Evolutionary conservation across 768 basidiomycete genomes (phyloP).

Genomic region (Russula ochroleuca): DNA sequence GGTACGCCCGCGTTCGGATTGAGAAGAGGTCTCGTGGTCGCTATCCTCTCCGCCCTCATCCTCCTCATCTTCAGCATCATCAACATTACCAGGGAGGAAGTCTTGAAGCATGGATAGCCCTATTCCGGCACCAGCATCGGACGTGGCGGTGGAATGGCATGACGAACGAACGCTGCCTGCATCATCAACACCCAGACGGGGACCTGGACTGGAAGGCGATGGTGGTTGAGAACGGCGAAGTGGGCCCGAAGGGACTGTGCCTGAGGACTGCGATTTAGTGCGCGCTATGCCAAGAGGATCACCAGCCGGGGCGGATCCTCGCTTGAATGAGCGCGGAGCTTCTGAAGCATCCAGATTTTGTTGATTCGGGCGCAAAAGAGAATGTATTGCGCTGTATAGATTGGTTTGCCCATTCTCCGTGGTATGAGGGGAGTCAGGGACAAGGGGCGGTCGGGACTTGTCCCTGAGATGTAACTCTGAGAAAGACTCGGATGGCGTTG

Average conservation of each 20-base stretch:
- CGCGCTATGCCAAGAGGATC: not conserved
- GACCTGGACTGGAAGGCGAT: not conserved
- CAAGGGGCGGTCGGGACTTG: not conserved
- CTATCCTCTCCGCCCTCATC: constrained; percentile 23
- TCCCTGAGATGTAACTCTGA: constrained; percentile 10
- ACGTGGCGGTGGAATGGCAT: constrained; percentile 39
- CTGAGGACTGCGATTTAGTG: not conserved
- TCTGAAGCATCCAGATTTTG: not conserved
- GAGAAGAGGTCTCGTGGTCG: constrained; percentile 22
- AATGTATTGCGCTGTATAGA: not conserved
- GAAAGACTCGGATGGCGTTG: constrained; percentile 28
- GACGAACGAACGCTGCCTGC: constrained; percentile 6
- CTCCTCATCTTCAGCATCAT: constrained; percentile 31
- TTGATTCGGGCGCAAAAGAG: not conserved
- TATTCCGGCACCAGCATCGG: constrained; percentile 63
- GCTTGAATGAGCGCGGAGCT: not conserved
- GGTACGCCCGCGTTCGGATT: constrained; percentile 1
- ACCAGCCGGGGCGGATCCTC: too few relatives aligned
- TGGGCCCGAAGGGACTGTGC: not conserved
- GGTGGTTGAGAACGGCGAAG: not conserved
- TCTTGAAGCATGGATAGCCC: constrained; percentile 62
- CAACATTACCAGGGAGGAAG: constrained; percentile 39
- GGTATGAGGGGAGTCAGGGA: not conserved
- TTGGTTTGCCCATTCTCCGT: not conserved
- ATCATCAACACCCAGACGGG: constrained; percentile 16